Evolutionary conservation across 495 filamentous ascomycete species (phyloP), one percentile per base, ranked within the genome.

Genomic region (Trichoderma virens): DNA sequence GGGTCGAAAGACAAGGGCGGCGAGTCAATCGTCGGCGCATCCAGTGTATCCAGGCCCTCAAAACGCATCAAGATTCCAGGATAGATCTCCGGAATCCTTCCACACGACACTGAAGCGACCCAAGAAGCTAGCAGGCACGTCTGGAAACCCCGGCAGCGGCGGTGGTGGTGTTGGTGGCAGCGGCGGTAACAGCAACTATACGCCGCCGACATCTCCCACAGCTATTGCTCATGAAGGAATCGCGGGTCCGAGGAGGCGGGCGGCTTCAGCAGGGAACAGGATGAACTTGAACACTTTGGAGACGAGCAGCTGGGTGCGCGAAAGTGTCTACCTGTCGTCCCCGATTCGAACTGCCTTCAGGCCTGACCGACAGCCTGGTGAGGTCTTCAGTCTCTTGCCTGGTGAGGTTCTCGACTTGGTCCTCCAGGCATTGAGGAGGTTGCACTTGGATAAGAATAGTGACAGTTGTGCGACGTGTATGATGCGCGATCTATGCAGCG

Each of bases 391-490:
- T 51, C 75, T 75, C 16, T 72, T 89, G 13, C 84, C 85, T 7
- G 81, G 82, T 6, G 83, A 85, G 67, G 82, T 87, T 3, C 71
- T 88, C 60, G 73, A 79, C 67, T 75, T 86, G 62, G 79, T 86
- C 30, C 67, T 80, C 14, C 74, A 74, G 35, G 74, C 79, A 28
- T 71, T 85, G 60, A 79, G 76, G 68, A 72, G 76, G 59, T 69
- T 75, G 23, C 82, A 85, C 67, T 64, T 82, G 18, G 69, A 69
- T 31, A 67, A 71, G 34, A 70, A 72, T 18, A 78, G 75, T 38
- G 66, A 69, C 32, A 84, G 79, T 64, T 94, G 91, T 69, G 80
- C 85, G 63, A 90, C 88, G 66, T 93, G 91, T 74, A 91, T 86
- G 74, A 86, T 90, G 77, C 84, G 88, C 61, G 90, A 94, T 70